Evolutionary conservation across 1,284 basidiomycete species (phyloP).

Genomic region (Rhodofomes roseus): DNA sequence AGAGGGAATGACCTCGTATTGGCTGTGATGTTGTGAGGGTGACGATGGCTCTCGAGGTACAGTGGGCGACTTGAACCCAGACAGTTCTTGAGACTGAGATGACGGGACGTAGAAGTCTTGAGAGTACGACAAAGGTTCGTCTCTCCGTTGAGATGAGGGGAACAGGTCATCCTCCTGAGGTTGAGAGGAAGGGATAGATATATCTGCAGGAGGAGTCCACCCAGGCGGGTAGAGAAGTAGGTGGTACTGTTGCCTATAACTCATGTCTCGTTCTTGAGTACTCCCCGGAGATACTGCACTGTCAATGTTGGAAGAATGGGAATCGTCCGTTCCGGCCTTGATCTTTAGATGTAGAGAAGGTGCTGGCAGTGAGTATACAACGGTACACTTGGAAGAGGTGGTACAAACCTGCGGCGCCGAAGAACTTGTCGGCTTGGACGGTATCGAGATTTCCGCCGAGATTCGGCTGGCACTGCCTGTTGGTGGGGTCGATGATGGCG

Average conservation of each 20-base stretch:
- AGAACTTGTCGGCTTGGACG: no score
- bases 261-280: not conserved
- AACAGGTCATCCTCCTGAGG: slow-evolving; percentile 10
- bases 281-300: no score
- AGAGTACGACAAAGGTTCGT: not conserved
- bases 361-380: no score
- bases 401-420: no score
- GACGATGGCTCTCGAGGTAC: not conserved
- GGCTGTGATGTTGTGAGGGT: not conserved
- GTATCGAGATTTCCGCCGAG: no score
- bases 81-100: slow-evolving; percentile 20
- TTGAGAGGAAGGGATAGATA: not conserved
- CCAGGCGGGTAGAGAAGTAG: not conserved
- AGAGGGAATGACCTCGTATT: slow-evolving; percentile 17
- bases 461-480: no score
- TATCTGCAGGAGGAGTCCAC: not conserved
- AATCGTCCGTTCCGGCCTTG: no score
- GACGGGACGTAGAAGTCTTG: slow-evolving; percentile 18
- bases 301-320: no score
- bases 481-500: not conserved
- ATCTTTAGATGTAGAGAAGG: no score
- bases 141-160: slow-evolving; percentile 21
- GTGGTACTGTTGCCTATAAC: not conserved
- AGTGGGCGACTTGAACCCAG: not conserved
- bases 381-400: no score